A percentile compares a stretch with the other conserved stretches of the same genome.
Evolutionary conservation across 371 early-diverging fungal genomes (phyloP).

Genomic region (Neoconidiobolus thromboides): DNA sequence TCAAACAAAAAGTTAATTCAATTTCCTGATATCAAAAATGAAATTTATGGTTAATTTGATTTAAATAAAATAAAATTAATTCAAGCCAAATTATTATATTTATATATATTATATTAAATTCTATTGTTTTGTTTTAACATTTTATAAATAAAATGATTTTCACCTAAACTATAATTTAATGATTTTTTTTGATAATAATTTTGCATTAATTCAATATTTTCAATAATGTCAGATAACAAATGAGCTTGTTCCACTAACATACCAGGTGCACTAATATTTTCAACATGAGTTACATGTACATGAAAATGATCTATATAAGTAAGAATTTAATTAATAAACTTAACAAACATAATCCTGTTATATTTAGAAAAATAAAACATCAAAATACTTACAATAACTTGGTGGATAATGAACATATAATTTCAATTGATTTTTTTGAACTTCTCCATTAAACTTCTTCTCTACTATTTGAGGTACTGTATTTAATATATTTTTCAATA

Average conservation of each 20-base stretch:
- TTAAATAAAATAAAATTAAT: no score
- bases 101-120: no score
- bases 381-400: slow-evolving; percentile 36
- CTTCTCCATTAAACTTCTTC: slow-evolving; percentile 15
- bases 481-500: slow-evolving; percentile 36
- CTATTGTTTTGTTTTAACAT: neutral
- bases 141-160: slow-evolving; percentile 20
- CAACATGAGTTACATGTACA: slow-evolving; percentile 52
- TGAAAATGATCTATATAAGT: slow-evolving; percentile 40
- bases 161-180: slow-evolving; percentile 25
- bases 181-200: slow-evolving; percentile 29
- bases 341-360: neutral
- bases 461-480: slow-evolving; percentile 20
- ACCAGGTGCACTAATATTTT: slow-evolving; percentile 30
- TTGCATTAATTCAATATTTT: slow-evolving; percentile 32
- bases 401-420: slow-evolving; percentile 74
- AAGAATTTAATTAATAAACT: neutral
- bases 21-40: no score
- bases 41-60: no score
- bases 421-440: slow-evolving; percentile 29
- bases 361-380: no score
- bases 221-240: slow-evolving; percentile 48
- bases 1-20: no score
- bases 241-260: slow-evolving; percentile 47
- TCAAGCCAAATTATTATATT: no score